Conservation (phyloP, 768 basidiomycete genomes). For the Trametes cinnabarina region DNA sequence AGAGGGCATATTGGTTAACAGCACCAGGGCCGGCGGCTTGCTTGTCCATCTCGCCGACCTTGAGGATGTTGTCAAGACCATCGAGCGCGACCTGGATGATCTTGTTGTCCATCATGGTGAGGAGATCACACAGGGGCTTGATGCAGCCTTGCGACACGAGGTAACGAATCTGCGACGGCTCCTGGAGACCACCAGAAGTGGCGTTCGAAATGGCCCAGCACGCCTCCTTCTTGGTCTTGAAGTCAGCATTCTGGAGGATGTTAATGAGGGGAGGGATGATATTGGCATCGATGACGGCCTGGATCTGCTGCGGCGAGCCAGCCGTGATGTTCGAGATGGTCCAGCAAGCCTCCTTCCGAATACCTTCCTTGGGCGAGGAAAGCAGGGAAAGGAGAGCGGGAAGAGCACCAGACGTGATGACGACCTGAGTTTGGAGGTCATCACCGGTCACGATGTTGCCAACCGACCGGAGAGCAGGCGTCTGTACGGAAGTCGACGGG, state of each 20-base stretch:
- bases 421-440: conserved; percentile 98
- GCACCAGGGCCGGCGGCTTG: conserved; percentile 75
- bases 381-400: conserved; percentile 90
- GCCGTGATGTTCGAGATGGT: conserved; percentile 99
- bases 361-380: conserved; percentile 97
- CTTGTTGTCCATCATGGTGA: conserved; percentile 99
- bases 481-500: conserved; percentile 92
- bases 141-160: conserved; percentile 97
- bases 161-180: conserved; percentile 96
- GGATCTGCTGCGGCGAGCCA: conserved; percentile 95
- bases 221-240: conserved; percentile 99
- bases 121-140: conserved; percentile 94
- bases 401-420: conserved; percentile 96
- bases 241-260: conserved; percentile 95
- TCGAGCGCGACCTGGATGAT: conserved; percentile 98
- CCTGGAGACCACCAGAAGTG: conserved; percentile 94
- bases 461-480: conserved; percentile 95
- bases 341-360: conserved; percentile 99
- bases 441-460: conserved; percentile 99
- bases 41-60: conserved; percentile 96
- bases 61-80: conserved; percentile 96
- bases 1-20: conserved; percentile 90
- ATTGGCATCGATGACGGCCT: conserved; percentile 95
- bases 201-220: conserved; percentile 99
- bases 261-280: conserved; percentile 98